A percentile compares a stretch with the other conserved stretches of the same genome.
Conservation (phyloP, 2,329 filamentous ascomycete genomes). For the Cladophialophora psammophila region DNA sequence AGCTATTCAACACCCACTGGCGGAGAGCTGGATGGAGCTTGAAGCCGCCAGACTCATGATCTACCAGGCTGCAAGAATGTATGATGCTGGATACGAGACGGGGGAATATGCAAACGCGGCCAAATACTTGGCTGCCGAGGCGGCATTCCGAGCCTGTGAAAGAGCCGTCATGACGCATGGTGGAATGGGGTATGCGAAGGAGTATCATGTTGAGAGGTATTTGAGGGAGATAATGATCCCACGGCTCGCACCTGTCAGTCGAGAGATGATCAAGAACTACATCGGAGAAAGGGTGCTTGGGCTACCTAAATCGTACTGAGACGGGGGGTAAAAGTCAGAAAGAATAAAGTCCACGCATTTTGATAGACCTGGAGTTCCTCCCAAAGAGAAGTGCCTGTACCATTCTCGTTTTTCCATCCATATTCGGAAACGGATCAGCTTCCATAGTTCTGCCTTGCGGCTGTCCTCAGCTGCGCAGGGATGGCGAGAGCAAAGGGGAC, state of each 20-base stretch:
- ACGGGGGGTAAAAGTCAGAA: background rate
- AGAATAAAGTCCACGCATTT: background rate
- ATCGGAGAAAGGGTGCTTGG: slow-evolving; percentile 54
- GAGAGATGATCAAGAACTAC: slow-evolving; percentile 58
- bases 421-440: no score
- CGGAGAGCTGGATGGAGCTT: slow-evolving; percentile 66
- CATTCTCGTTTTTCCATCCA: no score
- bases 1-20: slow-evolving; percentile 65
- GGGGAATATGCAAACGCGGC: slow-evolving; percentile 65
- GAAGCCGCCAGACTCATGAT: slow-evolving; percentile 68
- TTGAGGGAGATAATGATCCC: slow-evolving; percentile 66
- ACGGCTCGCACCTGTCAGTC: slow-evolving; percentile 65
- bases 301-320: slow-evolving; percentile 53
- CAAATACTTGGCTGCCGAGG: slow-evolving; percentile 67
- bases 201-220: slow-evolving; percentile 69
- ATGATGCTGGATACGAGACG: slow-evolving; percentile 61
- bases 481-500: no score
- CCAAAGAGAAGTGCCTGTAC: no score
- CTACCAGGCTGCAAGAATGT: slow-evolving; percentile 66
- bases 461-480: no score
- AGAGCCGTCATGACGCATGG: slow-evolving; percentile 65
- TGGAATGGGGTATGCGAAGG: slow-evolving; percentile 69
- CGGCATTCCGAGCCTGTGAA: slow-evolving; percentile 67
- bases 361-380: background rate
- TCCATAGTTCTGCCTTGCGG: no score